Evolutionary conservation across 495 filamentous ascomycete genomes (phyloP).

Genomic region (Penicillium ochrochloron): DNA sequence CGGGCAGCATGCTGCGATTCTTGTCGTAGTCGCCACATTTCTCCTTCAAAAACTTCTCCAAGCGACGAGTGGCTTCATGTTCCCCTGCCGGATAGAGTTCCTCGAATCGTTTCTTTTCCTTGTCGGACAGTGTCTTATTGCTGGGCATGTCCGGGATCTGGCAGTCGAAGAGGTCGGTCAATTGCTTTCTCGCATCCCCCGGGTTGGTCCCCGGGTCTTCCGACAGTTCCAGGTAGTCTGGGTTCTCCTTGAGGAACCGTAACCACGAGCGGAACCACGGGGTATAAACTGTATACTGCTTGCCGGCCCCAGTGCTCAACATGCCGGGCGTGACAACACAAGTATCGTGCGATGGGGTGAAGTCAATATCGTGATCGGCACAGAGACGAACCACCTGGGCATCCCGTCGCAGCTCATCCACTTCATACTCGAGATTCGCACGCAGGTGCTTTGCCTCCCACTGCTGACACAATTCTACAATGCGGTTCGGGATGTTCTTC

Average conservation of each 20-base stretch:
- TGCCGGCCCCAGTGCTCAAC: constrained; percentile 65
- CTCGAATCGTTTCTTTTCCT: constrained; percentile 61
- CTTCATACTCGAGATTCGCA: constrained; percentile 64
- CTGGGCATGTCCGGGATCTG: constrained; percentile 65
- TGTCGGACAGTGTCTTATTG: constrained; percentile 64
- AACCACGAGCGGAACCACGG: constrained; percentile 85
- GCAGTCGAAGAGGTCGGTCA: constrained; percentile 64
- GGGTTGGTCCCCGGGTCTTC: constrained; percentile 68
- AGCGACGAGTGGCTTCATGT: constrained; percentile 67
- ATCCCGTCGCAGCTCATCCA: constrained; percentile 70
- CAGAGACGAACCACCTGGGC: constrained; percentile 64
- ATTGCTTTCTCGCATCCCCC: constrained; percentile 51
- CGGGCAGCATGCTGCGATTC: constrained; percentile 63
- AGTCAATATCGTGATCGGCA: constrained; percentile 62
- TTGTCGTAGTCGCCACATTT: constrained; percentile 65
- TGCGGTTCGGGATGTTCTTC: constrained; percentile 61
- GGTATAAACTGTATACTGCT: constrained; percentile 82
- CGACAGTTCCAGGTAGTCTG: constrained; percentile 62
- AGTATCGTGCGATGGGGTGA: constrained; percentile 74
- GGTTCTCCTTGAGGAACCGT: constrained; percentile 68
- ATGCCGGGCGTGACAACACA: constrained; percentile 78
- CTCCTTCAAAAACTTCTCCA: constrained; percentile 72
- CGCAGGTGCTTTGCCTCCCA: constrained; percentile 73
- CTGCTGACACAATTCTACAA: constrained; percentile 69
- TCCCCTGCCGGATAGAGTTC: constrained; percentile 81